Percentiles rank a stretch among this genome's conserved stretches.
Evolutionary conservation across 257 asterid species (phyloP).

Genomic region (Echites panduratus): DNA sequence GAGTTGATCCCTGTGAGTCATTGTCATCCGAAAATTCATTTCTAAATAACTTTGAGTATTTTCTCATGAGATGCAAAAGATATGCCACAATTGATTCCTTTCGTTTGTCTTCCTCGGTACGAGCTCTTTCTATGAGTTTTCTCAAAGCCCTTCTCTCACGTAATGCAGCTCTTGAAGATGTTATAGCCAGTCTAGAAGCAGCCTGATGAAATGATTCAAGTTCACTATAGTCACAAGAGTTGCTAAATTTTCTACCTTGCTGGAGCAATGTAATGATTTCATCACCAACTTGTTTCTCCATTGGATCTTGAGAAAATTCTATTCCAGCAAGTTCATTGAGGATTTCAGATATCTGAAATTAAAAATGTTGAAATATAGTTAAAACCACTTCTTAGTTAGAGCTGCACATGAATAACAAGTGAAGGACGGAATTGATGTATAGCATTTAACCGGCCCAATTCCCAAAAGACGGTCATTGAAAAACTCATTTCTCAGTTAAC

Average conservation of each 20-base stretch:
- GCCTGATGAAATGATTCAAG: conserved; percentile 93
- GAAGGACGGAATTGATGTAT: too few relatives aligned
- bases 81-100: conserved; percentile 91
- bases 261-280: conserved; percentile 83
- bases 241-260: conserved; percentile 80
- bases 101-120: conserved; percentile 83
- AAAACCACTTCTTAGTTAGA: conserved; percentile 10
- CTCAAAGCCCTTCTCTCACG: conserved; percentile 93
- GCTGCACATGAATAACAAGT: not conserved
- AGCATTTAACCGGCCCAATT: not conserved
- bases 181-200: conserved; percentile 77
- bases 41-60: conserved; percentile 86
- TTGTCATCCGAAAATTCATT: conserved; percentile 87
- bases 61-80: conserved; percentile 78
- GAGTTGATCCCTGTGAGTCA: conserved; percentile 95
- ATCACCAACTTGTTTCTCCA: conserved; percentile 82
- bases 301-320: conserved; percentile 74
- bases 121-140: conserved; percentile 86
- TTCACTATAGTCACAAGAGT: conserved; percentile 59
- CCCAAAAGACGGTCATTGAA: not conserved
- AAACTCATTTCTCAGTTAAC: not conserved
- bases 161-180: conserved; percentile 93
- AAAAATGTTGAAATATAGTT: conserved; percentile 19
- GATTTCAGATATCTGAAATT: conserved; percentile 70
- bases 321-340: conserved; percentile 57